phyloP scores from a whole-genome alignment of 2,329 filamentous ascomycete species.

The Didymella arachidicola region DNA sequence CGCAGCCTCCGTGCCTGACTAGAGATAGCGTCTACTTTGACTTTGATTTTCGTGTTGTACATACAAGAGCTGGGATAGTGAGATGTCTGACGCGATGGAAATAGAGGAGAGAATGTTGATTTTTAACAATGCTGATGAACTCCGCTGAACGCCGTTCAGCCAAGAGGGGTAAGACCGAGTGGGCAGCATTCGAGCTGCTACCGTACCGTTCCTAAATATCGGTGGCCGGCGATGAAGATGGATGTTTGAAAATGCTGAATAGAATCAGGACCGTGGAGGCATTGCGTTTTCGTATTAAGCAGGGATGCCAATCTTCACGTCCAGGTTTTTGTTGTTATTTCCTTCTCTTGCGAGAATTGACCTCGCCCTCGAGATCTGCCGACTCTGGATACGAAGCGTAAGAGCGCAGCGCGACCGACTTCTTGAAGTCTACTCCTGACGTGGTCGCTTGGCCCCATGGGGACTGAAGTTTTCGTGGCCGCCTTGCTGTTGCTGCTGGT shows the following conservation, averaged over 20 bases:
- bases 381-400: neutral
- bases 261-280: too few relatives aligned
- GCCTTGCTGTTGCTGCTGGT: slow-evolving; percentile 54
- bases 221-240: neutral
- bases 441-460: slow-evolving; percentile 79
- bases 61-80: neutral
- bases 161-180: neutral
- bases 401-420: neutral
- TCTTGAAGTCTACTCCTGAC: slow-evolving; percentile 65
- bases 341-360: neutral
- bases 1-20: neutral
- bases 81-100: neutral
- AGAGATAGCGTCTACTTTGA: neutral
- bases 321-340: neutral
- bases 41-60: neutral
- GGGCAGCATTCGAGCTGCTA: neutral
- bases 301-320: neutral
- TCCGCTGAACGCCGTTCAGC: slow-evolving; percentile 3
- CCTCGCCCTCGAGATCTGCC: neutral
- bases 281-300: too few relatives aligned
- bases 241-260: neutral
- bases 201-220: neutral
- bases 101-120: neutral
- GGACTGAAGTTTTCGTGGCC: slow-evolving; percentile 75
- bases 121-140: slow-evolving; percentile 4